Evolutionary conservation across 2,329 filamentous ascomycete species (phyloP), one percentile per base, ranked within the genome.

Genomic region (Plectosphaerella cucumerina): DNA sequence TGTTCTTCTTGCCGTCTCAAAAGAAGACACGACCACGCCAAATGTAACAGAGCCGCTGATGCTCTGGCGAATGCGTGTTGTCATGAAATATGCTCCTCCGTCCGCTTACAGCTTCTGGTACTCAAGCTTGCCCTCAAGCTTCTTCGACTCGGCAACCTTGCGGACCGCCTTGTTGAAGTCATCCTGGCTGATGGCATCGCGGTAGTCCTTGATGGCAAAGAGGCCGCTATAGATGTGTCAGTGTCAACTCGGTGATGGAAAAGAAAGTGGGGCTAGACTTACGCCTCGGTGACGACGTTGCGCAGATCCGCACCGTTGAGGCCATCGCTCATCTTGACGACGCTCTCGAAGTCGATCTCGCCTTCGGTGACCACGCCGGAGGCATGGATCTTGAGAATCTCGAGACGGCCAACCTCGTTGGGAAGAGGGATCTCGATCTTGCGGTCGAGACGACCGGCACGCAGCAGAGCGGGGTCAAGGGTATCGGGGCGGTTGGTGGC

Each of bases 241-340:
- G 33, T 37, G 34, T n/a, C 34, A 21, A 21, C 12, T 52, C 46
- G 35, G 35, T 22, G 48, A 22, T n/a, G n/a, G 37, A 37, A 45
- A 6, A n/a, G 21, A 14, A 26, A 11, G 41, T 35, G n/a, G 31
- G 22, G n/a, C 31, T n/a, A 42, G 42, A 37, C 90, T 78, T 82
- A 96, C 90, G 94, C 94, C 80, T 99, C 94, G 14, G 94, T 99
- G 48, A 99, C 92, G 48, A 99, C 92, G 67, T 99, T 99, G 65
- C 94, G 82, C 77, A 99, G 74, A 83, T 99, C 94, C 47, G 94
- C 94, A 67, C 94, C 94, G 72, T 99, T 99, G 62, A 99, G 81
- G 23, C 93, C 92, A 65, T 99, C 94, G 62, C 92, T 97, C 94
- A 99, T 99, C 85, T 99, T 99, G 60, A 99, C 94, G 53, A 99